Conservation (phyloP, 441 rosid species). For the Cnidoscolus chayamansa region DNA sequence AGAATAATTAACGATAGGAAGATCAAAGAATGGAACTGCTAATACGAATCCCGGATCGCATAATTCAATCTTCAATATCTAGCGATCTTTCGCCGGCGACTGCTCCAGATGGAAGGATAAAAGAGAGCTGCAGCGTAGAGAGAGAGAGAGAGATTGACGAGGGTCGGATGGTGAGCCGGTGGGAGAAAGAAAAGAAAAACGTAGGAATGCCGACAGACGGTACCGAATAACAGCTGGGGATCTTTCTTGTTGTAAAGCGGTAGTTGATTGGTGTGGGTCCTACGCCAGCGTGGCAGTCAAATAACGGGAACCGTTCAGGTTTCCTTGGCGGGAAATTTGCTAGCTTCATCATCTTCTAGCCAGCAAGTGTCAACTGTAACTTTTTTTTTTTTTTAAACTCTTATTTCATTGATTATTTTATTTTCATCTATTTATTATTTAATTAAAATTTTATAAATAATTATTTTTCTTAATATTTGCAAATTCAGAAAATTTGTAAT, state of each 20-base stretch:
- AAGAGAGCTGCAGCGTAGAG: background rate
- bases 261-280: background rate
- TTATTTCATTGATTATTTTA: no score
- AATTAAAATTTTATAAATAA: no score
- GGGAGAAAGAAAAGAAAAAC: background rate
- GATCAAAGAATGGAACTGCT: background rate
- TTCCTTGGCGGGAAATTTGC: slow-evolving; percentile 20
- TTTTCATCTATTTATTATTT: background rate
- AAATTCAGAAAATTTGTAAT: no score
- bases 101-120: slow-evolving; percentile 7
- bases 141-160: background rate
- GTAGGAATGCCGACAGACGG: slow-evolving; percentile 1
- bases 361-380: background rate
- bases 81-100: background rate
- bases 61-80: background rate
- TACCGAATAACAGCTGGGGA: background rate
- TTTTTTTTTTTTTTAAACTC: background rate
- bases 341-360: no score
- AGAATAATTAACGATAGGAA: background rate
- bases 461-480: no score
- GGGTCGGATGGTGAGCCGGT: background rate
- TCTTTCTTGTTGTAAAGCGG: background rate
- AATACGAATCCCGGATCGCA: background rate
- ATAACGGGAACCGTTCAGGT: no score
- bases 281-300: background rate